Evolutionary conservation across 2,329 filamentous ascomycete genomes (phyloP).

Genomic region (Simplicillium aogashimaense): DNA sequence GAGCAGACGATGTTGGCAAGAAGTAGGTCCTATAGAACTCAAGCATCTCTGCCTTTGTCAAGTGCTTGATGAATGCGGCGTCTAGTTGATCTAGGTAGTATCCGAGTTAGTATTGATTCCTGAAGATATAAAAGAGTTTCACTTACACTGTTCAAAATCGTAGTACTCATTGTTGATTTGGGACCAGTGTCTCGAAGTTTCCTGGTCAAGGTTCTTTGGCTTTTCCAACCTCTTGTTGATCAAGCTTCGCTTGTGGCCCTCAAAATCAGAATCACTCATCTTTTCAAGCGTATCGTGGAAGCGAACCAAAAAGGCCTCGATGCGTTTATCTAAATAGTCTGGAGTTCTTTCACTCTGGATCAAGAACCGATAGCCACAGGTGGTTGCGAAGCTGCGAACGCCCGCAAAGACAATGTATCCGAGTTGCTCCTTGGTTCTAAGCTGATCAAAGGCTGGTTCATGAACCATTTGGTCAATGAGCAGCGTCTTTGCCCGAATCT

Average conservation of each 20-base stretch:
- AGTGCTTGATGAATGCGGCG: conserved; percentile 58
- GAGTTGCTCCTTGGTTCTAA: conserved; percentile 93
- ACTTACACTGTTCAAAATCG: conserved; percentile 77
- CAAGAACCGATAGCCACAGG: conserved; percentile 76
- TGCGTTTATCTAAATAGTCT: conserved; percentile 75
- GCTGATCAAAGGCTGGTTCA: conserved; percentile 87
- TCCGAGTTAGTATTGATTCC: background rate
- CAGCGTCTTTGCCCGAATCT: conserved; percentile 63
- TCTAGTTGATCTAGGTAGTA: conserved; percentile 55
- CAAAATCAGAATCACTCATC: conserved; percentile 79
- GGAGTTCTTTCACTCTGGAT: conserved; percentile 87
- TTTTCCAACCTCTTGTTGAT: conserved; percentile 84
- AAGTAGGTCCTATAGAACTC: conserved; percentile 72
- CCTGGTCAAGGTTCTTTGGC: conserved; percentile 81
- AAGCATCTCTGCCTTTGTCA: conserved; percentile 73
- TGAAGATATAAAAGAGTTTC: background rate
- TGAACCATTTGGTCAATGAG: conserved; percentile 84
- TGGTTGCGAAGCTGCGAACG: conserved; percentile 60
- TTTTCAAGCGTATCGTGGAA: conserved; percentile 57
- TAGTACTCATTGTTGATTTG: conserved; percentile 81
- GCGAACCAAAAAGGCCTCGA: conserved; percentile 69
- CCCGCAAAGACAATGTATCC: conserved; percentile 94
- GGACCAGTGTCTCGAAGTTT: conserved; percentile 73
- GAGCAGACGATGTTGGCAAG: conserved; percentile 57
- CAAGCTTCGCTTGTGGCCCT: conserved; percentile 81